phyloP scores from a whole-genome alignment of 352 stramenopile species.

The Phytophthora foliorum region DNA sequence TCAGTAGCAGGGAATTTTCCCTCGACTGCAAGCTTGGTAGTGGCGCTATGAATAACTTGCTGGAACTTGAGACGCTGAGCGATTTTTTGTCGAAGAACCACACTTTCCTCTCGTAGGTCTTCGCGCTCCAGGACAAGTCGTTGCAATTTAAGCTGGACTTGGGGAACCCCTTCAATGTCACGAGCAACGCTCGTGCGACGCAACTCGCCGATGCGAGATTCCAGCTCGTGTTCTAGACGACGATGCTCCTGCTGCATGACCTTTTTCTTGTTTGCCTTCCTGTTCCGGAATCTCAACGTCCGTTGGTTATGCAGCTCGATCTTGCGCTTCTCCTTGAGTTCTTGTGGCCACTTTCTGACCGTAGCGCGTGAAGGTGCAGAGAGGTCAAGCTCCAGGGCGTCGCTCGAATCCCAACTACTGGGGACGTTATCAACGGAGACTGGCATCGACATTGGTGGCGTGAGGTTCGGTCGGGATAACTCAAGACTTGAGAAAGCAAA shows the following conservation, averaged over 20 bases:
- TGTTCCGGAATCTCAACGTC: constrained; percentile 40
- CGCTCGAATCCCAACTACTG: too few relatives aligned
- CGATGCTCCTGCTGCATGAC: constrained; percentile 28
- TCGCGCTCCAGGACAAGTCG: neutral
- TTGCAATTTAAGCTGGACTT: neutral
- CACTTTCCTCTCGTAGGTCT: neutral
- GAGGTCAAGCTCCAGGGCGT: neutral
- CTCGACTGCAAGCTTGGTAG: neutral
- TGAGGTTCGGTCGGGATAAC: too few relatives aligned
- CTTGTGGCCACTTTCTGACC: constrained; percentile 31
- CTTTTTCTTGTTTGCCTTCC: constrained; percentile 32
- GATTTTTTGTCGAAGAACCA: neutral
- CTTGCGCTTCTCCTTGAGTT: constrained; percentile 44
- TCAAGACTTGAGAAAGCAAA: too few relatives aligned
- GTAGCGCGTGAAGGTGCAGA: neutral
- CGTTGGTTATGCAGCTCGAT: constrained; percentile 38
- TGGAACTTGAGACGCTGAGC: neutral
- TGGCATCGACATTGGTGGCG: too few relatives aligned
- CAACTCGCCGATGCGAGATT: neutral
- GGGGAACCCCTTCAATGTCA: neutral
- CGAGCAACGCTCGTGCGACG: neutral
- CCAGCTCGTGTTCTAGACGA: constrained; percentile 32
- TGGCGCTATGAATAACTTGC: neutral
- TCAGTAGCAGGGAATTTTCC: neutral
- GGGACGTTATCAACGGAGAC: too few relatives aligned